Conservation (phyloP, 352 stramenopile species). For the Globisporangium okanoganense region DNA sequence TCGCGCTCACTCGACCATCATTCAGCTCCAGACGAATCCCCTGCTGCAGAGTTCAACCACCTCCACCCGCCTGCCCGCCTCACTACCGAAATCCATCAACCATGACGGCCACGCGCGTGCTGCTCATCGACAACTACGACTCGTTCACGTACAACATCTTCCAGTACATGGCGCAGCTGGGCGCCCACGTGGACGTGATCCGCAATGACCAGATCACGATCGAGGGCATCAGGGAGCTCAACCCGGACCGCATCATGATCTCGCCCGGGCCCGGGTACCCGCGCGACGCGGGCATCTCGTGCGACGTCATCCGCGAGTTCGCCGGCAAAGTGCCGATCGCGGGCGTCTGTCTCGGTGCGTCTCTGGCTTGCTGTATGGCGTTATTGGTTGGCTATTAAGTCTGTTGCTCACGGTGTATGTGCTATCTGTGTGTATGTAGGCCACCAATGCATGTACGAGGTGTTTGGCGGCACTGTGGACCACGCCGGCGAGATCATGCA, state of each 20-base stretch:
- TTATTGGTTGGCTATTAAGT: neutral
- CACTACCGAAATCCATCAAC: conserved; percentile 1
- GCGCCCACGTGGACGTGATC: conserved; percentile 71
- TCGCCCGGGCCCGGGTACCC: conserved; percentile 81
- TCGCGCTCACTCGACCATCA: neutral
- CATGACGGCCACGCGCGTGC: conserved; percentile 58
- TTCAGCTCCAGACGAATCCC: neutral
- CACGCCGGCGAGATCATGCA: conserved; percentile 87
- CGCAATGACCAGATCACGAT: conserved; percentile 86
- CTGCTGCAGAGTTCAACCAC: neutral
- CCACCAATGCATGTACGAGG: conserved; percentile 86
- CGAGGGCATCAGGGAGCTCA: conserved; percentile 68
- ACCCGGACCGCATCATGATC: conserved; percentile 86
- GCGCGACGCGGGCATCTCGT: conserved; percentile 78
- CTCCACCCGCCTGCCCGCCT: neutral
- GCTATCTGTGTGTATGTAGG: conserved; percentile 21
- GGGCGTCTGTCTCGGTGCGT: conserved; percentile 68
- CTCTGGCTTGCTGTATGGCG: neutral
- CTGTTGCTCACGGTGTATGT: neutral
- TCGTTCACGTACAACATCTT: conserved; percentile 91
- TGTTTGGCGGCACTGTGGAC: conserved; percentile 82
- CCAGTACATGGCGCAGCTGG: conserved; percentile 85
- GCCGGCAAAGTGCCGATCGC: conserved; percentile 79
- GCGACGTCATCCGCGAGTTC: conserved; percentile 81
- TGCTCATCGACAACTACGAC: conserved; percentile 90